These are phyloP conservation scores for Aureobasidium vineae DNA, from an alignment of 2,329 filamentous ascomycete genomes.

Conservation along the genomic window DNA sequence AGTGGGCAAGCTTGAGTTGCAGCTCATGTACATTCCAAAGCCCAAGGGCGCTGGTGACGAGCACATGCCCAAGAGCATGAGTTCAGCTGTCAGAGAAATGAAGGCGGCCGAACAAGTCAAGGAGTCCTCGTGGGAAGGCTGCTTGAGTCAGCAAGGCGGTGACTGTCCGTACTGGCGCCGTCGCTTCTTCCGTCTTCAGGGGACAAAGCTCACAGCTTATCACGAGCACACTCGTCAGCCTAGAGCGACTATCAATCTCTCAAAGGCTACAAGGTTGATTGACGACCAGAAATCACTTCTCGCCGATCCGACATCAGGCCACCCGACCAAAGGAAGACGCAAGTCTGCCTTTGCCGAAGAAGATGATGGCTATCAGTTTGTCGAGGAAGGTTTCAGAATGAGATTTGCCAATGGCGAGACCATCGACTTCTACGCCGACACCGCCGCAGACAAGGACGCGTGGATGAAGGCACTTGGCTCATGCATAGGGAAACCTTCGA, in stretches of 20 bases:
- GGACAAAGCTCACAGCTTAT: slow-evolving; percentile 88
- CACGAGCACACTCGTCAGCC: slow-evolving; percentile 95
- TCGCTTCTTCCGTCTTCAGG: slow-evolving; percentile 91
- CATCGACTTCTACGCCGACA: slow-evolving; percentile 98
- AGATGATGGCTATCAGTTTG: slow-evolving; percentile 99
- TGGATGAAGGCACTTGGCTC: slow-evolving; percentile 92
- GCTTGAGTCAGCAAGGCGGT: slow-evolving; percentile 92
- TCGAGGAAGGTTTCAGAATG: slow-evolving; percentile 98
- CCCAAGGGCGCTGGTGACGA: slow-evolving; percentile 84
- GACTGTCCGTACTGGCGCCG: slow-evolving; percentile 99
- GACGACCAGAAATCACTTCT: slow-evolving; percentile 83
- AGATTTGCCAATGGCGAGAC: slow-evolving; percentile 97
- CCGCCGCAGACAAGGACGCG: slow-evolving; percentile 77
- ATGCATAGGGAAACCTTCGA: slow-evolving; percentile 57
- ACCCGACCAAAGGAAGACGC: slow-evolving; percentile 64
- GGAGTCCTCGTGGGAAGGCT: slow-evolving; percentile 74
- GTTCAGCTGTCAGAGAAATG: slow-evolving; percentile 89
- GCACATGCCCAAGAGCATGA: slow-evolving; percentile 99
- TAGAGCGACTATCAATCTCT: slow-evolving; percentile 92
- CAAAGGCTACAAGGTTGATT: slow-evolving; percentile 88
- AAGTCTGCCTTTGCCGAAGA: slow-evolving; percentile 97
- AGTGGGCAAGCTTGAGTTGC: slow-evolving; percentile 89
- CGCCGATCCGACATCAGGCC: slow-evolving; percentile 72
- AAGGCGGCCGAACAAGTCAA: slow-evolving; percentile 82
- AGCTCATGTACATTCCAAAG: slow-evolving; percentile 91